Percentiles rank a stretch among this genome's conserved stretches.
These are phyloP conservation scores for Lachancea sp. DNA, from an alignment of 805 yeast genomes.

Conservation along the genomic window DNA sequence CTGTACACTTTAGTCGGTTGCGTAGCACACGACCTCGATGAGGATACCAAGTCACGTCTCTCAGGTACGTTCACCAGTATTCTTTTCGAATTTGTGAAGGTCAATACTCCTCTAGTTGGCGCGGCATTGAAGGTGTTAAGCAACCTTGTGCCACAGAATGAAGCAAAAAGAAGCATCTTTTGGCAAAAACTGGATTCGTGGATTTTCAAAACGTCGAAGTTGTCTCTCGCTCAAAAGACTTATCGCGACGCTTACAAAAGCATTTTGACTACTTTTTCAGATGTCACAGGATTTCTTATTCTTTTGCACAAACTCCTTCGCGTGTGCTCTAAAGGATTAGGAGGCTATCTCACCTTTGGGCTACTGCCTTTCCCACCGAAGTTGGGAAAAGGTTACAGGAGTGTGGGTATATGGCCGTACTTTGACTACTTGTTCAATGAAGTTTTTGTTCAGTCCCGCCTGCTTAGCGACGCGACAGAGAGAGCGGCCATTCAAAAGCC, in stretches of 20 bases:
- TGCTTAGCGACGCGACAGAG: conserved; percentile 27
- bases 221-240: conserved; percentile 26
- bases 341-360: conserved; percentile 33
- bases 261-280: conserved; percentile 47
- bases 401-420: conserved; percentile 72
- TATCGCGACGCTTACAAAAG: conserved; percentile 40
- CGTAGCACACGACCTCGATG: conserved; percentile 36
- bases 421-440: conserved; percentile 64
- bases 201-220: conserved; percentile 41
- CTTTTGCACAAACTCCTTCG: conserved; percentile 41
- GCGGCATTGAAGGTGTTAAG: conserved; percentile 51
- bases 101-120: conserved; percentile 47
- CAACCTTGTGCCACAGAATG: conserved; percentile 46
- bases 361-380: conserved; percentile 53
- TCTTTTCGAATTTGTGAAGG: conserved; percentile 40
- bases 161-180: conserved; percentile 40
- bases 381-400: conserved; percentile 56
- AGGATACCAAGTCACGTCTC: conserved; percentile 18
- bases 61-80: conserved; percentile 28
- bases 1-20: conserved; percentile 59
- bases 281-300: conserved; percentile 53
- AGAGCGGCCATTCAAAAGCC: conserved; percentile 45
- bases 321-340: conserved; percentile 29
- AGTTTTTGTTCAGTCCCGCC: conserved; percentile 50
- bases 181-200: conserved; percentile 72